phyloP scores from a whole-genome alignment of 2,329 filamentous ascomycete species.

The Diplodia intermedia region DNA sequence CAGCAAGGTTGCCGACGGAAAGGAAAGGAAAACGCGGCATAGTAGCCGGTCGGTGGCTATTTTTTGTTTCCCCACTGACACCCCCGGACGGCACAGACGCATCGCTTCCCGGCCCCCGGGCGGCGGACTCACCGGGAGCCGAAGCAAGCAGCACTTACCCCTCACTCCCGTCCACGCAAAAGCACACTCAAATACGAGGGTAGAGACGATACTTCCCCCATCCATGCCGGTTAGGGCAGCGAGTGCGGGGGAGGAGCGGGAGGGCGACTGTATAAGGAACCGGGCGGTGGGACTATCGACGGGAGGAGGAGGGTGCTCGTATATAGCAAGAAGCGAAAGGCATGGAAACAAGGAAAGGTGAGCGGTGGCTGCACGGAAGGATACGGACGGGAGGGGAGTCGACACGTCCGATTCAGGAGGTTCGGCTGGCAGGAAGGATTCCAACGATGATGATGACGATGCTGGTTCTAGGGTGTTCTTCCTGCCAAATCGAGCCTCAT shows the following conservation, averaged over 20 bases:
- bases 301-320: slow-evolving; percentile 8
- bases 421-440: slow-evolving; percentile 9
- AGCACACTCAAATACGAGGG: slow-evolving; percentile 1
- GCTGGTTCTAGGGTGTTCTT: background rate
- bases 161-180: slow-evolving; percentile 2
- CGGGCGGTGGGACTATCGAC: background rate
- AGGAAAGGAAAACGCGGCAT: background rate
- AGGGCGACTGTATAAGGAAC: background rate
- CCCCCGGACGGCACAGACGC: background rate
- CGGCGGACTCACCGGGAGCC: background rate
- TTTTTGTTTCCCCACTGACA: background rate
- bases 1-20: background rate
- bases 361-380: background rate
- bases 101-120: background rate
- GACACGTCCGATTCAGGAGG: background rate
- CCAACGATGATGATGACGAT: background rate
- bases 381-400: slow-evolving; percentile 3
- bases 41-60: background rate
- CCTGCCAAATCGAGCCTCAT: background rate
- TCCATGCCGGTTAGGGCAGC: no score
- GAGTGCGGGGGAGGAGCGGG: background rate
- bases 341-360: background rate
- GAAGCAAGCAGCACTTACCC: slow-evolving; percentile 5
- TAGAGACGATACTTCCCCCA: background rate
- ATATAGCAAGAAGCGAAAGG: background rate